These are phyloP conservation scores for Xylaria arbuscula DNA, from an alignment of 2,329 filamentous ascomycete genomes.

Conservation along the genomic window DNA sequence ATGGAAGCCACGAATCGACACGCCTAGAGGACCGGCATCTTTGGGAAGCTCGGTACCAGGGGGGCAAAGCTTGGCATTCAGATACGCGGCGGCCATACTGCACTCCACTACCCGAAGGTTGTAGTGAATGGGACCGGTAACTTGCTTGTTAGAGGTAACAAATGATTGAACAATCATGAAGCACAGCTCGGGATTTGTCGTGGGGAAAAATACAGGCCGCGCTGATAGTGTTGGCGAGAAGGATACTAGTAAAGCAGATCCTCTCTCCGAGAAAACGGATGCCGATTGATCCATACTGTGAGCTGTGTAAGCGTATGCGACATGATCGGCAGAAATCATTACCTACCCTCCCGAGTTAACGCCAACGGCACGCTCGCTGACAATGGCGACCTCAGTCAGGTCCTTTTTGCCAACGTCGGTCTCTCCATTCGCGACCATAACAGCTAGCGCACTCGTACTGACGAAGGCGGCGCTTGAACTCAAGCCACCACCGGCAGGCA, in stretches of 20 bases:
- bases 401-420: conserved; percentile 86
- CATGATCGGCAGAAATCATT: background rate
- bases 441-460: conserved; percentile 87
- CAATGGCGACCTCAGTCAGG: conserved; percentile 90
- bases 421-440: conserved; percentile 86
- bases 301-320: conserved; percentile 28
- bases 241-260: conserved; percentile 87
- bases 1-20: conserved; percentile 88
- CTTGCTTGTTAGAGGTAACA: conserved; percentile 92
- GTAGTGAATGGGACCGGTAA: conserved; percentile 93
- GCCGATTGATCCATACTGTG: conserved; percentile 94
- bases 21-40: conserved; percentile 84
- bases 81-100: conserved; percentile 81
- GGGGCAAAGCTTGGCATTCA: conserved; percentile 69
- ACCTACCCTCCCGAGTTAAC: conserved; percentile 93
- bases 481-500: conserved; percentile 90
- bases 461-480: conserved; percentile 96
- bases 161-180: conserved; percentile 97
- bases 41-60: conserved; percentile 71
- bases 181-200: conserved; percentile 82
- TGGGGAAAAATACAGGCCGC: conserved; percentile 82
- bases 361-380: conserved; percentile 92
- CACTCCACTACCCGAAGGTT: conserved; percentile 97
- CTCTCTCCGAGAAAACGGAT: conserved; percentile 89
- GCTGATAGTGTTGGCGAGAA: conserved; percentile 85